These are phyloP conservation scores for Cercospora beticola DNA, from an alignment of 2,329 filamentous ascomycete genomes.

Conservation along the genomic window DNA sequence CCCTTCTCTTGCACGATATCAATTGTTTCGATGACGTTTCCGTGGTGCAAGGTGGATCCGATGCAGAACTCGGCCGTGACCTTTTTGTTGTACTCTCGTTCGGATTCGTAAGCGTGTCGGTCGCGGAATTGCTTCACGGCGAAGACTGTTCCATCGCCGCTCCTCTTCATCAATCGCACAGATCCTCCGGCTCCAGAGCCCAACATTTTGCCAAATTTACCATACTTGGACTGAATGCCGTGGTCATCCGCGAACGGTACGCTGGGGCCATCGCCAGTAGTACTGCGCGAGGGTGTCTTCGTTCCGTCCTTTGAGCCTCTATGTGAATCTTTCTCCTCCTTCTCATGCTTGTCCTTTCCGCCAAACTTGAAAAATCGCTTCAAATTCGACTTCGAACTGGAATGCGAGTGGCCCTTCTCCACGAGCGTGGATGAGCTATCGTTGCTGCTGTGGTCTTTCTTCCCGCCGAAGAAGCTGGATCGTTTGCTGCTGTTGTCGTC, in stretches of 20 bases:
- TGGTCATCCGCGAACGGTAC: conserved; percentile 95
- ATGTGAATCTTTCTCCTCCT: conserved; percentile 43
- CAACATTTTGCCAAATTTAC: conserved; percentile 90
- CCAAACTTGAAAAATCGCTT: conserved; percentile 84
- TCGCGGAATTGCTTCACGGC: conserved; percentile 96
- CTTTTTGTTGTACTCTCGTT: conserved; percentile 97
- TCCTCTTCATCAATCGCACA: conserved; percentile 89
- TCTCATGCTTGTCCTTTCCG: conserved; percentile 67
- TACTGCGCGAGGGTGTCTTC: conserved; percentile 26
- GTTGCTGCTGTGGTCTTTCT: conserved; percentile 53
- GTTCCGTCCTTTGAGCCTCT: conserved; percentile 29
- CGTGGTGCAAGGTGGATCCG: conserved; percentile 92
- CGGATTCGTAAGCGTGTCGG: conserved; percentile 86
- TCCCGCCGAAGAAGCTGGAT: conserved; percentile 55
- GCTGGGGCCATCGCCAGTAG: conserved; percentile 40
- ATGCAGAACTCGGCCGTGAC: conserved; percentile 98
- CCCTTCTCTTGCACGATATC: conserved; percentile 94
- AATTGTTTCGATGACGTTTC: conserved; percentile 96
- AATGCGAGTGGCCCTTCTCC: conserved; percentile 40
- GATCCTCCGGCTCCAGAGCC: conserved; percentile 94
- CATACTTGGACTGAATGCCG: conserved; percentile 85
- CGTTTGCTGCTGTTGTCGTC: conserved; percentile 54
- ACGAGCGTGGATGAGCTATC: conserved; percentile 41
- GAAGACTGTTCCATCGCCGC: conserved; percentile 88
- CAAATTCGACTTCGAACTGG: conserved; percentile 84